Evolutionary conservation across 192 early-diverging fungal species (phyloP).

Genomic region (Coemansia erecta): DNA sequence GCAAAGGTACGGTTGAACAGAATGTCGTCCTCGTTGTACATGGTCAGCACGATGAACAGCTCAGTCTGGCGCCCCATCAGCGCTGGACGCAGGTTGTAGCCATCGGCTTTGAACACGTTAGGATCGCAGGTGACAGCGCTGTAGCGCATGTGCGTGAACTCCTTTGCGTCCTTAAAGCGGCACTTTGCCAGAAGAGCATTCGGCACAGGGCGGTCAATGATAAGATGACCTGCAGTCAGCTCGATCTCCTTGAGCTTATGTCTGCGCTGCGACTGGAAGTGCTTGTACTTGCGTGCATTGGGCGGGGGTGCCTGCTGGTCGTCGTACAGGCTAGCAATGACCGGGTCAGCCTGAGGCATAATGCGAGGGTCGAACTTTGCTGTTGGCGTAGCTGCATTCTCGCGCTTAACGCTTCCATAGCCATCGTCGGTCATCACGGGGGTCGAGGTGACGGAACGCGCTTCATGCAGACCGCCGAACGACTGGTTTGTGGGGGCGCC

Average conservation of each 20-base stretch:
- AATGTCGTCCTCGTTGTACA: slow-evolving; percentile 90
- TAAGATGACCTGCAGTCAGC: slow-evolving; percentile 68
- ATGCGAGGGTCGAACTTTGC: slow-evolving; percentile 47
- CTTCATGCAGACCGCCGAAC: slow-evolving; percentile 32
- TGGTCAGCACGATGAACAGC: slow-evolving; percentile 89
- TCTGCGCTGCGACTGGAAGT: slow-evolving; percentile 51
- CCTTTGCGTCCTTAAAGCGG: slow-evolving; percentile 59
- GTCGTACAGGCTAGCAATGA: slow-evolving; percentile 45
- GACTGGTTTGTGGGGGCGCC: slow-evolving; percentile 6
- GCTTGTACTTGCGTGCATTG: slow-evolving; percentile 44
- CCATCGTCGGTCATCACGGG: slow-evolving; percentile 37
- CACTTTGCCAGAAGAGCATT: slow-evolving; percentile 54
- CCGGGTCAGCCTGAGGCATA: slow-evolving; percentile 44
- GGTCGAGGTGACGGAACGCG: slow-evolving; percentile 35
- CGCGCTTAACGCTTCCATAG: slow-evolving; percentile 8
- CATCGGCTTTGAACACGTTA: slow-evolving; percentile 70
- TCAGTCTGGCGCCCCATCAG: slow-evolving; percentile 76
- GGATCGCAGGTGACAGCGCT: slow-evolving; percentile 88
- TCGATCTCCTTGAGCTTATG: slow-evolving; percentile 57
- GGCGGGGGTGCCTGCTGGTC: slow-evolving; percentile 43
- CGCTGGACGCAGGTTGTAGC: slow-evolving; percentile 78
- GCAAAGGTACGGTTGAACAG: slow-evolving; percentile 88
- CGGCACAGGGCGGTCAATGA: slow-evolving; percentile 73
- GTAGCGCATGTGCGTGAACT: slow-evolving; percentile 93
- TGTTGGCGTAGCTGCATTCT: slow-evolving; percentile 2